Percentiles rank a stretch among this genome's conserved stretches.
These are phyloP conservation scores for Fusarium nematophilum DNA, from an alignment of 2,329 filamentous ascomycete genomes.

Conservation along the genomic window DNA sequence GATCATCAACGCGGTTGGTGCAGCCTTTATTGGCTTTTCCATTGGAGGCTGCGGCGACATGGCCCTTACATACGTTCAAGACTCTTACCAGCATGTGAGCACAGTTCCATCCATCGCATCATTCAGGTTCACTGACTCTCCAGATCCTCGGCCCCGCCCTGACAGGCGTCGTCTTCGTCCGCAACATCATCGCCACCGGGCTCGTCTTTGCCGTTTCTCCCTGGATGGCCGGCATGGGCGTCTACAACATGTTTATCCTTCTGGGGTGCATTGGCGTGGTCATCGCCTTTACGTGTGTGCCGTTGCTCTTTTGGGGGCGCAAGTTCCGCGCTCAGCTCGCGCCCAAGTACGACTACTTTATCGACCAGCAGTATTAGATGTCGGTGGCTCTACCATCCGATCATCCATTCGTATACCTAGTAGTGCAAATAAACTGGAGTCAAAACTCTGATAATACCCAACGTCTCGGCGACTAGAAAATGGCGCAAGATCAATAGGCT, in stretches of 20 bases:
- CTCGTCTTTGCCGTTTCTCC: conserved; percentile 29
- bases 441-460: too few relatives aligned
- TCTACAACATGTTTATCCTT: conserved; percentile 31
- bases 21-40: conserved; percentile 32
- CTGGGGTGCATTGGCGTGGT: conserved; percentile 19
- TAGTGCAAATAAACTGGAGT: too few relatives aligned
- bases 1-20: conserved; percentile 32
- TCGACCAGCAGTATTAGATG: conserved; percentile 22
- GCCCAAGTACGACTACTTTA: conserved; percentile 22
- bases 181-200: conserved; percentile 24
- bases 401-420: too few relatives aligned
- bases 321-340: conserved; percentile 17
- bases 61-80: conserved; percentile 31
- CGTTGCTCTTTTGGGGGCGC: conserved; percentile 29
- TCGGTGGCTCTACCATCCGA: too few relatives aligned
- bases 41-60: conserved; percentile 33
- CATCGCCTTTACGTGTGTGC: conserved; percentile 24
- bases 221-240: conserved; percentile 28
- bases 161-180: conserved; percentile 30
- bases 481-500: too few relatives aligned
- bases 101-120: fast-evolving
- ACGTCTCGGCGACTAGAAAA: too few relatives aligned
- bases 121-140: background rate
- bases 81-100: conserved; percentile 31
- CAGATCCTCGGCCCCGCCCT: conserved; percentile 30